Evolutionary conservation across 2,329 filamentous ascomycete genomes (phyloP).

Genomic region (Alternaria sp.): DNA sequence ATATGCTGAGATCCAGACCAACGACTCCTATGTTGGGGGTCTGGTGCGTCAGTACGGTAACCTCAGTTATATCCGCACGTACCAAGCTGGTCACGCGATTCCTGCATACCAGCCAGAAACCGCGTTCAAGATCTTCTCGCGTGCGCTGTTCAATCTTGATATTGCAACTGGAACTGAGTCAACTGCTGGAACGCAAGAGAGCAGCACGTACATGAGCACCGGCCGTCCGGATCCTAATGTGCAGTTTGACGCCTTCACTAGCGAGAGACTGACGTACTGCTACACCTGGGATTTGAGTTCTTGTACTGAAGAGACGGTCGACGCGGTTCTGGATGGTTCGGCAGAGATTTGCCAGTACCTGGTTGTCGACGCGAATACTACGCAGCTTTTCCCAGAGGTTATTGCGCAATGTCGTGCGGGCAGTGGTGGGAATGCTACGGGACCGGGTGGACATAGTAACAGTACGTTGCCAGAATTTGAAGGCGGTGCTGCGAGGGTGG

Average conservation of each 20-base stretch:
- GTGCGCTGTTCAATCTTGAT: conserved; percentile 55
- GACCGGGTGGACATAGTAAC: background rate
- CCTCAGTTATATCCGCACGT: conserved; percentile 50
- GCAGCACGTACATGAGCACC: conserved; percentile 20
- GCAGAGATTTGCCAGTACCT: conserved; percentile 28
- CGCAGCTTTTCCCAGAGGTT: conserved; percentile 27
- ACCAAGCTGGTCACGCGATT: conserved; percentile 53
- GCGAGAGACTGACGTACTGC: conserved; percentile 21
- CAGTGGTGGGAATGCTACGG: conserved; percentile 7
- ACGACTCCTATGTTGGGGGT: conserved; percentile 50
- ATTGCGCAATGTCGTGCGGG: conserved; percentile 22
- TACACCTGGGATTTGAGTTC: conserved; percentile 26
- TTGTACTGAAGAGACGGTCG: conserved; percentile 25
- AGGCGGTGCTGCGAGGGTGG: conserved; percentile 3
- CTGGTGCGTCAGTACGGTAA: conserved; percentile 54
- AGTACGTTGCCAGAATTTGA: conserved; percentile 14
- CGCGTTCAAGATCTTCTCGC: conserved; percentile 59
- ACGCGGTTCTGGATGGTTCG: conserved; percentile 20
- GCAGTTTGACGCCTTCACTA: conserved; percentile 16
- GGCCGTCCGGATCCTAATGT: conserved; percentile 24
- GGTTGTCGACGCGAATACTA: conserved; percentile 31
- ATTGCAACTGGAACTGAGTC: conserved; percentile 55
- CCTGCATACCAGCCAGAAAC: conserved; percentile 56
- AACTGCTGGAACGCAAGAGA: conserved; percentile 8
- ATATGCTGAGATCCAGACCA: conserved; percentile 47